These are phyloP conservation scores for Kluyveromyces sp. DNA, from an alignment of 1,139 yeast genomes.

Conservation along the genomic window DNA sequence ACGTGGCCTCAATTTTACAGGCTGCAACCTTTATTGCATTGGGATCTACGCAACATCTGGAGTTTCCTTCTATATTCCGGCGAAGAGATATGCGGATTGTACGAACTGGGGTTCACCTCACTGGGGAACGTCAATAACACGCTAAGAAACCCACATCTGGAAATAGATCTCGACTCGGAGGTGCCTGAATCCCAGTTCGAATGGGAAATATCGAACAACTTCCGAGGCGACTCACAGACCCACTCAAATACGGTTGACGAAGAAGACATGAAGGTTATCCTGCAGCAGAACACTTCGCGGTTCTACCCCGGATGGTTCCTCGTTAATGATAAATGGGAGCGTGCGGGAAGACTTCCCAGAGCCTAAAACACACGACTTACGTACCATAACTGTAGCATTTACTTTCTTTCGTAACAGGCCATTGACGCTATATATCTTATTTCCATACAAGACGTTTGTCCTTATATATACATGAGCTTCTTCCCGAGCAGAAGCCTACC, in stretches of 20 bases:
- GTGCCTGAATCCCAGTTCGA: slow-evolving; percentile 14
- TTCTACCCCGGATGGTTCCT: slow-evolving; percentile 33
- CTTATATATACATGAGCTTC: background rate
- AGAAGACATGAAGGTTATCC: slow-evolving; percentile 11
- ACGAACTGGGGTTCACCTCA: slow-evolving; percentile 30
- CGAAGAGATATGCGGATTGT: slow-evolving; percentile 32
- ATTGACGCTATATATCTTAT: no score
- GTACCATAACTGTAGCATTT: no score
- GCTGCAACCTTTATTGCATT: slow-evolving; percentile 32
- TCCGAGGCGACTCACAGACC: slow-evolving; percentile 8
- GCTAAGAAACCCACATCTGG: slow-evolving; percentile 28
- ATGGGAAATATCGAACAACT: slow-evolving; percentile 26
- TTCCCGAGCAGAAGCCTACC: no score
- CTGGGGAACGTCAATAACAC: slow-evolving; percentile 28
- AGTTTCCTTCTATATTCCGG: slow-evolving; percentile 29
- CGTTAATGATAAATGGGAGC: slow-evolving; percentile 26
- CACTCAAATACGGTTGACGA: slow-evolving; percentile 11
- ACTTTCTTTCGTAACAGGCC: no score
- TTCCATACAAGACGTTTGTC: background rate
- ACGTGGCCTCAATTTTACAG: slow-evolving; percentile 32
- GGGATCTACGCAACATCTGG: slow-evolving; percentile 31
- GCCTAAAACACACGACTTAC: background rate
- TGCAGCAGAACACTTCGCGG: slow-evolving; percentile 5
- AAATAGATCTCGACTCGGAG: background rate
- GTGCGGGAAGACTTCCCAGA: slow-evolving; percentile 24